Evolutionary conservation across 805 yeast genomes (phyloP), one percentile per base, ranked within the genome.

Genomic region (Wickerhamomyces queroliae): DNA sequence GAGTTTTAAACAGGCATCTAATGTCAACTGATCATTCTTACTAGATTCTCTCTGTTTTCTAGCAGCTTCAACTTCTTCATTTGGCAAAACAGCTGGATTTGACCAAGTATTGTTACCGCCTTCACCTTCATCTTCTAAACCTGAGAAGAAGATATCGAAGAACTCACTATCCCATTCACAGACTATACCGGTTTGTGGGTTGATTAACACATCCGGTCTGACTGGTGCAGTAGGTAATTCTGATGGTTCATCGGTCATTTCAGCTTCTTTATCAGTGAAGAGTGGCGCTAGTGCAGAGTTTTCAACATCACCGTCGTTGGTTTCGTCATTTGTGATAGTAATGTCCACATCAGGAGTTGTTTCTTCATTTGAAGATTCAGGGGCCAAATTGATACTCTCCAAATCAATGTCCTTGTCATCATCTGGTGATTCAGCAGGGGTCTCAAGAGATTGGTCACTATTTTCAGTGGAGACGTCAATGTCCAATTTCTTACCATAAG

Each of bases 1-100:
- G 42, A 78, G 56, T 17, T 73, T 71, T 34, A 91, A 58, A 55
- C 98, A 91, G 49, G 85, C 91, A 45, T 78, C 74, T 16, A 91
- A 67, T 0, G 84, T 66, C 17, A 82, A 72, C 25, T 68, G 66
- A 40, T 68, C 59, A 36, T 62, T 62, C 4, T 52, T 45, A 33
- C 53, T 50, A 17, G 52, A 48, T 9, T 50, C 50, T 61, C 56
- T 52, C 30, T 44, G 31, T 24, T 41, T 44, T 47, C 67, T 72
- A 41, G 63, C 69, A n/a, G 56, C 62, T 45, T 74, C 82, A 29
- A 83, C 62, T 44, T 76, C 81, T 1, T 64, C 67, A 50, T 82
- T 83, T 2, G 70, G 66, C 7, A 81, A 52, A 2, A 61, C 53
- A 17, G 68, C 68, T 7, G 78, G 76, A 6, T 59, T 50, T 5